phyloP scores from a whole-genome alignment of 2,329 filamentous ascomycete species.

The Lasiodiplodia gonubiensis region DNA sequence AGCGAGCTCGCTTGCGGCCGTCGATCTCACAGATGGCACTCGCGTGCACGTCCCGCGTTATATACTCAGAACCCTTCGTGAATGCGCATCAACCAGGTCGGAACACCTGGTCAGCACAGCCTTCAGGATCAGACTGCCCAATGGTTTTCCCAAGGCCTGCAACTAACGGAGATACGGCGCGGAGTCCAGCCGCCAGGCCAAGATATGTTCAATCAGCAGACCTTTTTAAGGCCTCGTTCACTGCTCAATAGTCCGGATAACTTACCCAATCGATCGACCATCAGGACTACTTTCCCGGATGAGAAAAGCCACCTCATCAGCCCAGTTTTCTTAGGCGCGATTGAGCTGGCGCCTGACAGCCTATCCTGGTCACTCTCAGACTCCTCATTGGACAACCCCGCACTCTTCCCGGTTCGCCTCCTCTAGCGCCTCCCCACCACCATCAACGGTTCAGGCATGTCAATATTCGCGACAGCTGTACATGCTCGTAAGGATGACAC shows the following conservation, averaged over 20 bases:
- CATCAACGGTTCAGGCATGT: not conserved
- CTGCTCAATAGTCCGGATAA: not conserved
- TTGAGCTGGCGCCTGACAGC: not conserved
- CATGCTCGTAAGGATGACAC: not conserved
- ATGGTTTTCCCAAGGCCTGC: not conserved
- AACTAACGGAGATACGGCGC: constrained; percentile 3
- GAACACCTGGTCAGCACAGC: not conserved
- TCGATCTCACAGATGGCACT: not conserved
- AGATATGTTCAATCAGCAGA: constrained; percentile 13
- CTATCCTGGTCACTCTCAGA: not conserved
- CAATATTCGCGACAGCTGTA: not conserved
- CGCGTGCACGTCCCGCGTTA: not conserved
- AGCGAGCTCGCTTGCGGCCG: not conserved
- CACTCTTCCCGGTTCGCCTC: constrained; percentile 7
- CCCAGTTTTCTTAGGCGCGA: constrained; percentile 13
- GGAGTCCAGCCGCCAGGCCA: not conserved
- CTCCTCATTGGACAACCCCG: constrained; percentile 13
- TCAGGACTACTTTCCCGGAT: constrained; percentile 1
- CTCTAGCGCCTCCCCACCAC: not conserved
- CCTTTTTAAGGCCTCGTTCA: not conserved
- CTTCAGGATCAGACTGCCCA: not conserved
- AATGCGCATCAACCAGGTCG: not conserved
- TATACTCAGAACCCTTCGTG: not conserved
- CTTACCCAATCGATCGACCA: not conserved
- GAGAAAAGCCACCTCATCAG: constrained; percentile 19